Percentiles rank a stretch among this genome's conserved stretches.
Evolutionary conservation across 371 early-diverging fungal species (phyloP).

Genomic region (Apophysomyces ossiformis): DNA sequence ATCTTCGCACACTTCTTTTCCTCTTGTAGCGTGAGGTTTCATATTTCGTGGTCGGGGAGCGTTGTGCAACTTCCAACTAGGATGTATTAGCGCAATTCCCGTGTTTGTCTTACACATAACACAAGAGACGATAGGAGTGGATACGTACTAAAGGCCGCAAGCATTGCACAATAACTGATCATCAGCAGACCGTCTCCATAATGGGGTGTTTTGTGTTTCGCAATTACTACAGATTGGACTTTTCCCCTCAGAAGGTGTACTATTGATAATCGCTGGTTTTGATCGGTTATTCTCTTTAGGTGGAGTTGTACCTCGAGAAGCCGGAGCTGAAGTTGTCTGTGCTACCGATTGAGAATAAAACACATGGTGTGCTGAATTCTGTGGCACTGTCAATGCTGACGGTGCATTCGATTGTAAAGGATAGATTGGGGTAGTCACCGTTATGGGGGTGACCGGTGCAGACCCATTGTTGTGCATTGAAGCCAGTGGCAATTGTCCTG

Average conservation of each 20-base stretch:
- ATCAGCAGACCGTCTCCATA: conserved; percentile 92
- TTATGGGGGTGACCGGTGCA: not conserved
- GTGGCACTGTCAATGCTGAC: no score
- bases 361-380: not conserved
- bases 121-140: conserved; percentile 1
- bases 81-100: not conserved
- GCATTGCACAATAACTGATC: conserved; percentile 94
- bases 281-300: conserved; percentile 3
- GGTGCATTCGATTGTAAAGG: not conserved
- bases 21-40: conserved; percentile 19
- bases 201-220: conserved; percentile 85
- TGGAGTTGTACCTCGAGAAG: conserved; percentile 1
- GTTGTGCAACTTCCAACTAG: conserved; percentile 73
- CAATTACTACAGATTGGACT: conserved; percentile 82
- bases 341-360: not conserved
- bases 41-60: conserved; percentile 63
- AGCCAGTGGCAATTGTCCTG: not conserved
- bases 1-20: conserved; percentile 17
- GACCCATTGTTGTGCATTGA: conserved; percentile 5
- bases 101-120: conserved; percentile 3
- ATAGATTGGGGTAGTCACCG: not conserved
- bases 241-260: conserved; percentile 30
- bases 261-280: conserved; percentile 15
- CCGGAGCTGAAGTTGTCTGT: not conserved
- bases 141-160: conserved; percentile 87